Percentiles rank a stretch among this genome's conserved stretches.
Conservation (phyloP, 306 rosid species). For the Ziziphus jujuba region DNA sequence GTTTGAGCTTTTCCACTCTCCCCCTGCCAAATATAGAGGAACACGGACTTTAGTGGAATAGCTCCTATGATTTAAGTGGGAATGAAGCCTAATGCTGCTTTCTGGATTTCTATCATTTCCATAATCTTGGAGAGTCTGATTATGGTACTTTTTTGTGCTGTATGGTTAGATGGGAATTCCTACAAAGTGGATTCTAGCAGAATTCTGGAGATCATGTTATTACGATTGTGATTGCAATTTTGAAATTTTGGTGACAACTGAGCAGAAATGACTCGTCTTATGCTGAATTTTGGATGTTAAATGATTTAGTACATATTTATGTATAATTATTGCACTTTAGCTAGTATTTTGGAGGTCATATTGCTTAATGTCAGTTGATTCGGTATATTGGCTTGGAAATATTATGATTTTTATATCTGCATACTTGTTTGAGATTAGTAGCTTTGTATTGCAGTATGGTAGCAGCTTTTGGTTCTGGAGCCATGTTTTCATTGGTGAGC, state of each 20-base stretch:
- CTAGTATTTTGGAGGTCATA: neutral
- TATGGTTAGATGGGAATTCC: neutral
- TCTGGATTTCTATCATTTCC: no score
- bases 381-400: constrained; percentile 5
- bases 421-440: constrained; percentile 17
- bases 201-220: neutral
- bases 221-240: neutral
- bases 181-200: neutral
- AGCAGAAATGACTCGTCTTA: neutral
- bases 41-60: no score
- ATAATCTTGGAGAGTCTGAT: no score
- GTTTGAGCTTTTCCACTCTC: no score
- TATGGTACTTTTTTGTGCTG: neutral
- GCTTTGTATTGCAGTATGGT: constrained; percentile 67
- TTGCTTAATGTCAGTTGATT: neutral
- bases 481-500: constrained; percentile 81
- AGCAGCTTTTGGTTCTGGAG: constrained; percentile 98
- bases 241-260: neutral
- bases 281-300: no score
- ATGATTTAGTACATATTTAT: neutral
- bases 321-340: neutral
- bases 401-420: constrained; percentile 10
- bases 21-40: no score
- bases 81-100: no score
- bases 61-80: no score